Evolutionary conservation across 805 yeast genomes (phyloP), one percentile per base, ranked within the genome.

Genomic region (Debaryomyces tyrocola): DNA sequence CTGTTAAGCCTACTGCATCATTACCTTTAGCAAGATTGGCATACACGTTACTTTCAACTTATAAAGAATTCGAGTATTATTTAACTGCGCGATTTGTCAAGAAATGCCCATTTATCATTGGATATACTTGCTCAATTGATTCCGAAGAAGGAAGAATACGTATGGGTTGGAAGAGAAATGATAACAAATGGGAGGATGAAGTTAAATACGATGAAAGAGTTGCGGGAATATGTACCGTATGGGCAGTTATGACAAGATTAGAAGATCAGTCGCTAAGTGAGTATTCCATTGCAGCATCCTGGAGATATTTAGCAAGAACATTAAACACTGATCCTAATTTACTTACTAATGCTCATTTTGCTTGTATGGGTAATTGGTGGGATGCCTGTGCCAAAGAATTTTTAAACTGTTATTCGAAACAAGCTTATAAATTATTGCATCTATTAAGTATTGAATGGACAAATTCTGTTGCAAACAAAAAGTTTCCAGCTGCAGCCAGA

Each of bases 51-150:
- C 59, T 90, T 55, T 59, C 75, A 6, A 36, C 61, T 20, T 72
- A 70, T 40, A 77, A 78, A 1, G 82, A 79, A 6, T 68, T 87
- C 15, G 72, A 75, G 27, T 81, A 81, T 48, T 80, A 69, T 47
- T 60, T 87, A 27, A 67, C 83, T 59, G 96, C 98, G 0, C 77
- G 98, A 52, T 80, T 91, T 59, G 87, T 90, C 29, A 92, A 92
- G 64, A 90, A 90, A 58, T 94, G 98, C 60, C 97, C 98, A 1
- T 79, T 78, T 49, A 78, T 91, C 15, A 83, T 94, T 39, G 99
- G 99, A 0, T 92, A 77, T 62, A 75, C 87, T 0, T 85, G 95
- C 57, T 47, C 77, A 1, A 80, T 87, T 24, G 89, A 85, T 45
- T 86, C 96, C 0, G 96, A 84, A 52, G 85, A 84, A 53, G 97